A percentile compares a stretch with the other conserved stretches of the same genome.
Evolutionary conservation across 208 protist species (phyloP).

Genomic region (Acanthamoeba sp.): DNA sequence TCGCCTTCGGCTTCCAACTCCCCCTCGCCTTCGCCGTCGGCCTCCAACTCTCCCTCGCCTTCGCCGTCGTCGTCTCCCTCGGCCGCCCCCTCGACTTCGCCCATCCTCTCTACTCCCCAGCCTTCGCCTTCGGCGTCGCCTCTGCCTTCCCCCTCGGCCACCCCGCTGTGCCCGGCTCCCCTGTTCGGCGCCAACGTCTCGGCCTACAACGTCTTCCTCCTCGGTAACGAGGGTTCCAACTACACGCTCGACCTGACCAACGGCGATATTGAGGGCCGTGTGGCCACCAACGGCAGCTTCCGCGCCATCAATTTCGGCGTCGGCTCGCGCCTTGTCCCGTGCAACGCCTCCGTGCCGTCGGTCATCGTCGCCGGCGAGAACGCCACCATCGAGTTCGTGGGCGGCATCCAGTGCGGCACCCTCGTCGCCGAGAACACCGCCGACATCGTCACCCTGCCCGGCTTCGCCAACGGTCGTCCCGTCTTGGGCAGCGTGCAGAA

Average conservation of each 20-base stretch:
- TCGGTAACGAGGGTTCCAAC: not conserved
- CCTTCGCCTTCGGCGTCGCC: not conserved
- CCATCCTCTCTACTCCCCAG: not conserved
- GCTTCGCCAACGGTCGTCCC: not conserved
- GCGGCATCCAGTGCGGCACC: constrained; percentile 18
- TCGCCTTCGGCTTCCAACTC: not conserved
- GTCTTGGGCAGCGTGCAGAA: not conserved
- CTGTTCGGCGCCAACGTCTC: too few relatives aligned
- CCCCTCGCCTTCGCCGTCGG: not conserved
- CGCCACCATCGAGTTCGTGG: not conserved
- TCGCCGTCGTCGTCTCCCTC: not conserved
- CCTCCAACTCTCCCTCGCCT: not conserved
- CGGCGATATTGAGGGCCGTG: not conserved
- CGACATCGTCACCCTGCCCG: not conserved
- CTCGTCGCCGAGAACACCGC: not conserved
- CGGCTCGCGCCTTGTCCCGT: not conserved
- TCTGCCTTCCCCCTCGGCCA: not conserved
- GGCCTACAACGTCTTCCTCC: constrained; percentile 47
- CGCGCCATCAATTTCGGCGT: not conserved
- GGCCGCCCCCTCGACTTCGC: not conserved
- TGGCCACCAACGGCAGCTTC: constrained; percentile 21
- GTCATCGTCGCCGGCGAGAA: too few relatives aligned
- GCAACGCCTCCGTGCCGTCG: not conserved
- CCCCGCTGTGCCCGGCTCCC: not conserved
- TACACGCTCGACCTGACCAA: constrained; percentile 21